These are phyloP conservation scores for Paraphaeosphaeria sporulosa DNA, from an alignment of 2,329 filamentous ascomycete species.

Conservation along the genomic window DNA sequence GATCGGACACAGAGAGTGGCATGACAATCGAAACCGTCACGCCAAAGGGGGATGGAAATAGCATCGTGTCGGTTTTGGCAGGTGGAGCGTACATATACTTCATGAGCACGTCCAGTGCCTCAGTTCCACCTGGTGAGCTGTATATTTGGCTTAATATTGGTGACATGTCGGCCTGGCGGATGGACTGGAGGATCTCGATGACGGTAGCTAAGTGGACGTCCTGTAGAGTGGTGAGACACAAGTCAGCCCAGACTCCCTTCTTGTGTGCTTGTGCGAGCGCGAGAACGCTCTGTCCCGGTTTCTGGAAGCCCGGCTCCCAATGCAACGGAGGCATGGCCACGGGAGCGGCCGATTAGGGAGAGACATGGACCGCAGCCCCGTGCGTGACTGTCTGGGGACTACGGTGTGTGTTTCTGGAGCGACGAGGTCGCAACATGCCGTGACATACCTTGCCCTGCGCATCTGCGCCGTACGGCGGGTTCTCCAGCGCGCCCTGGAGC, in stretches of 20 bases:
- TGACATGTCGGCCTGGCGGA: conserved; percentile 95
- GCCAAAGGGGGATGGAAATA: conserved; percentile 22
- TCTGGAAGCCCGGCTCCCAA: conserved; percentile 33
- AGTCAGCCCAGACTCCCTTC: conserved; percentile 37
- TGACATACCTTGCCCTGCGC: conserved; percentile 60
- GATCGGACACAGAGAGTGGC: conserved; percentile 20
- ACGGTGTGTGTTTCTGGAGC: conserved; percentile 7
- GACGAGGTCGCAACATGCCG: conserved; percentile 26
- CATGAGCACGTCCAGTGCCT: conserved; percentile 91
- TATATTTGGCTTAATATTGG: conserved; percentile 85
- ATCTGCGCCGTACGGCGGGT: conserved; percentile 73
- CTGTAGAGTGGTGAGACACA: conserved; percentile 55
- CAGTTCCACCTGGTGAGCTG: conserved; percentile 77
- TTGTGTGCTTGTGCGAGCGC: conserved; percentile 29
- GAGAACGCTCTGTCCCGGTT: conserved; percentile 25
- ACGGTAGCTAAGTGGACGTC: conserved; percentile 88
- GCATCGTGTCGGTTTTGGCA: conserved; percentile 9
- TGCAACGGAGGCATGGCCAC: conserved; percentile 24
- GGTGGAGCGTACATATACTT: conserved; percentile 82
- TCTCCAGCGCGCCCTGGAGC: conserved; percentile 82
- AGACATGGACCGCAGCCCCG: conserved; percentile 32
- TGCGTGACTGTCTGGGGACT: conserved; percentile 18
- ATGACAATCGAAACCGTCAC: conserved; percentile 11
- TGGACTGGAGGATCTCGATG: conserved; percentile 92
- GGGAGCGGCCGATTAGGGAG: conserved; percentile 23